Conservation (phyloP, 169 alveolate species). For the Plasmodium sp. region DNA sequence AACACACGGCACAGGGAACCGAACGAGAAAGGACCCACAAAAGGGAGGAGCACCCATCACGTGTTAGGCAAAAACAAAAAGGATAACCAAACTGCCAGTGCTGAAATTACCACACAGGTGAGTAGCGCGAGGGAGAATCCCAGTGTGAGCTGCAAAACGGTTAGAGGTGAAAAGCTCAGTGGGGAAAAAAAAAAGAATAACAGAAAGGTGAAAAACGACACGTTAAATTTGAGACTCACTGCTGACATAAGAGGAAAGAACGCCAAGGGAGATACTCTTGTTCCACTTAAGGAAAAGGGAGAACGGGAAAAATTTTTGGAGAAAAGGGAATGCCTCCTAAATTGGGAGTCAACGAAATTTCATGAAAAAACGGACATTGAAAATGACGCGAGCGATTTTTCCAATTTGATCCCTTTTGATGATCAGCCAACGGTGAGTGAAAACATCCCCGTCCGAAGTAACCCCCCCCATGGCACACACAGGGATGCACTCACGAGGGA, state of each 20-base stretch:
- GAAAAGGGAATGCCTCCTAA: constrained; percentile 14
- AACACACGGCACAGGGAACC: background rate
- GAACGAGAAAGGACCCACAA: background rate
- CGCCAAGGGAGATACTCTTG: background rate
- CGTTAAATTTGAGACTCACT: background rate
- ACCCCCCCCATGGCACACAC: background rate
- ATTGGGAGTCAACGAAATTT: background rate
- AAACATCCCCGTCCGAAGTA: background rate
- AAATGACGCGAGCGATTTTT: constrained; percentile 5
- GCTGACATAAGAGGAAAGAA: background rate
- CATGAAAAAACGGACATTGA: constrained; percentile 1
- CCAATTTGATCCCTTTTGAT: background rate
- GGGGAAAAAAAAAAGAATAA: background rate
- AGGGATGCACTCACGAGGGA: background rate
- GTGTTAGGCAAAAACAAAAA: background rate
- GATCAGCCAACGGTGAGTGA: constrained; percentile 8
- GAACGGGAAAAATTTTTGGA: background rate
- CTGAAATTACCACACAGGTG: background rate
- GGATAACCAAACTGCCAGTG: background rate
- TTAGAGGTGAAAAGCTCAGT: background rate
- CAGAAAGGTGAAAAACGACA: background rate
- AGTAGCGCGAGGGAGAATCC: background rate
- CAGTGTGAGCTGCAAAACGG: background rate
- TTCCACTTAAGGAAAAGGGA: background rate
- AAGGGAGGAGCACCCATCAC: constrained; percentile 1